Evolutionary conservation across 768 basidiomycete genomes (phyloP), one percentile per base, ranked within the genome.

Genomic region (Hypholoma fasciculare): DNA sequence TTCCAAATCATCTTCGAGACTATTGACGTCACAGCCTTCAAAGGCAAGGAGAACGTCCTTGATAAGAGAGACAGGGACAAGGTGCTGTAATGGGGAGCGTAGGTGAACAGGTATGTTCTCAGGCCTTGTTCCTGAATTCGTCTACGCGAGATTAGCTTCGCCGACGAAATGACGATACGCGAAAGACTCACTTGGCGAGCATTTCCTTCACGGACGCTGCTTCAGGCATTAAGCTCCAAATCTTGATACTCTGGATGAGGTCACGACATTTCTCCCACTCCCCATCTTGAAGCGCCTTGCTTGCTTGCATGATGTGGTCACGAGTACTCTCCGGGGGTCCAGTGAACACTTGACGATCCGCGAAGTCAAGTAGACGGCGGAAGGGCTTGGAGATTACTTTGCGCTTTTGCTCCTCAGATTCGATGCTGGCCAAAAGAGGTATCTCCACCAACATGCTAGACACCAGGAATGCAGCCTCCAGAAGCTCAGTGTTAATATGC

Each of bases 401-500:
- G 65, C 96, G 87, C 76, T 89, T 94, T 74, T 88, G 84, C 73
- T 97, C 95, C 69, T 98, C 95, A 2, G 90, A 91, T 62, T 97
- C 94, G 60, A 95, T 92, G 71, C 91, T 94, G 3, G 97, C 97
- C 16, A 98, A 78, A 20, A 98, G 76, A 2, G 97, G 97, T 16
- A 99, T 95, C 76, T 98, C 97, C 39, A 98, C 90, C 38, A 99
- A 83, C 97, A 99, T 99, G 76, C 96, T 98, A 14, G 94, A 96
- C 16, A 97, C 95, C 43, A 99, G 82, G 80, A 98, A 99, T 1
- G 94, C 97, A 17, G 96, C 96, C 73, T 98, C 97, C 55, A 98
- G 79, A 8, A 99, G 81, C 74, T 98, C 97, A 13, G 97, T 94
- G 77, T 98, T 99, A 75, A 98, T 95, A 74, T 99, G 97, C 90